Conservation (phyloP, 257 asterid species). For the Perilla frutescens region DNA sequence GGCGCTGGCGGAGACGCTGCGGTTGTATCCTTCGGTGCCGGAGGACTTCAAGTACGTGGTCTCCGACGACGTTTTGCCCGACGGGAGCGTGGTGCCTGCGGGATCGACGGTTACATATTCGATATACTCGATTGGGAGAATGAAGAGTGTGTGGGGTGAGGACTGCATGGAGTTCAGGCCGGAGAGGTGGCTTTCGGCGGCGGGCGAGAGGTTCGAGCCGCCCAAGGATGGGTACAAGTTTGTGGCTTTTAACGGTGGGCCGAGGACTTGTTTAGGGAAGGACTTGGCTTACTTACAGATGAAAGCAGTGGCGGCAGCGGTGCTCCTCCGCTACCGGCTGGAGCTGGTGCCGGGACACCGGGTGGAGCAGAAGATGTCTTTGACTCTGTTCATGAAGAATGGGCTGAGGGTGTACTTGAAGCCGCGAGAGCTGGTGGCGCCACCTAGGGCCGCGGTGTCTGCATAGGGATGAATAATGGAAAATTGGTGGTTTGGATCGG, state of each 20-base stretch:
- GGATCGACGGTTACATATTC: constrained; percentile 89
- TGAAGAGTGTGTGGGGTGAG: constrained; percentile 80
- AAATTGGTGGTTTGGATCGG: constrained; percentile 9
- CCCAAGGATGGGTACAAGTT: constrained; percentile 69
- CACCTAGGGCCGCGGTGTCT: constrained; percentile 30
- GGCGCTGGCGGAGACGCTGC: constrained; percentile 75
- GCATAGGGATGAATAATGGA: constrained; percentile 11
- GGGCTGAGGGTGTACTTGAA: constrained; percentile 57
- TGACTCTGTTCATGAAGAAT: constrained; percentile 78
- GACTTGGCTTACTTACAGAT: constrained; percentile 87
- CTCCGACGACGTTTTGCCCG: constrained; percentile 72
- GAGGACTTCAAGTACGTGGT: constrained; percentile 75
- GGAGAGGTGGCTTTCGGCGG: constrained; percentile 75
- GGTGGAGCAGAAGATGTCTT: constrained; percentile 89
- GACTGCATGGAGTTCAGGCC: constrained; percentile 86
- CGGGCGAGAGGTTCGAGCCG: constrained; percentile 65
- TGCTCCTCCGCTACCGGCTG: constrained; percentile 74
- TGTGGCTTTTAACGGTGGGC: constrained; percentile 83
- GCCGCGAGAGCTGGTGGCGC: constrained; percentile 29
- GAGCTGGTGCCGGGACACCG: constrained; percentile 69
- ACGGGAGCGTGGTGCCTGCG: constrained; percentile 67
- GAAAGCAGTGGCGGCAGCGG: constrained; percentile 86
- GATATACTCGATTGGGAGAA: constrained; percentile 78
- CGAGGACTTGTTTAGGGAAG: constrained; percentile 84
- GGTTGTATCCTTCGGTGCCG: constrained; percentile 83